These are phyloP conservation scores for Talaromyces amestolkiae DNA, from an alignment of 2,329 filamentous ascomycete species.

Conservation along the genomic window DNA sequence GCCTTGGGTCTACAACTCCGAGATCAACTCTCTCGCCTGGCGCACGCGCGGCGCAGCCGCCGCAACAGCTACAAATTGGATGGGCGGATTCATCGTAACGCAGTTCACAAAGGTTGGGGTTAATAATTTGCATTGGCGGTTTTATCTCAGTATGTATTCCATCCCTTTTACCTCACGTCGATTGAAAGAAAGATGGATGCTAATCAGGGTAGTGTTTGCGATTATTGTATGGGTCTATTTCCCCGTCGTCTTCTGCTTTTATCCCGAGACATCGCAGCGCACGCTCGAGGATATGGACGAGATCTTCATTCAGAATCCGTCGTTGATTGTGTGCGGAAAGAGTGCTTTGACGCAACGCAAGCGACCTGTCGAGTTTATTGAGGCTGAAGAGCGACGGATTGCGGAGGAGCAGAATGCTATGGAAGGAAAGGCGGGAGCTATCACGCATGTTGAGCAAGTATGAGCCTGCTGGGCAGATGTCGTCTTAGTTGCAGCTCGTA, in stretches of 20 bases:
- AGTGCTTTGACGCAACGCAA: constrained; percentile 4
- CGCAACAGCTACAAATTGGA: constrained; percentile 18
- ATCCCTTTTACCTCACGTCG: not conserved
- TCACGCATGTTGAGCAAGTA: constrained; percentile 10
- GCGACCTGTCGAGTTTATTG: constrained; percentile 1
- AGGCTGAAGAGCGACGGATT: constrained; percentile 15
- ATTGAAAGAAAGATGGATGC: not conserved
- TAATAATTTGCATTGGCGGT: constrained; percentile 18
- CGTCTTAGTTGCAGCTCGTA: not conserved
- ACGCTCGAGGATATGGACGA: constrained; percentile 18
- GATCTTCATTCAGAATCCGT: constrained; percentile 7
- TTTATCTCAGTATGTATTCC: constrained; percentile 15
- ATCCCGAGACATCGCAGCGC: constrained; percentile 15
- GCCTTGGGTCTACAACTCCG: constrained; percentile 25
- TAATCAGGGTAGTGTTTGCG: constrained; percentile 12
- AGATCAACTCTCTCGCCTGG: constrained; percentile 23
- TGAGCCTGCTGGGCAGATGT: not conserved
- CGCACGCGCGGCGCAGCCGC: constrained; percentile 22
- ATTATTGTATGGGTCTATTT: constrained; percentile 16
- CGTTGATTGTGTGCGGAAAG: constrained; percentile 11
- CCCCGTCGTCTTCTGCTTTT: constrained; percentile 11
- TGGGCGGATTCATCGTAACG: constrained; percentile 19
- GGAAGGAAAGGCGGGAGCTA: not conserved
- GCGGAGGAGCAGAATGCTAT: constrained; percentile 10
- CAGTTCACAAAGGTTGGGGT: constrained; percentile 20